phyloP scores from a whole-genome alignment of 129 eudicot species.

The Flaveria bidentis region DNA sequence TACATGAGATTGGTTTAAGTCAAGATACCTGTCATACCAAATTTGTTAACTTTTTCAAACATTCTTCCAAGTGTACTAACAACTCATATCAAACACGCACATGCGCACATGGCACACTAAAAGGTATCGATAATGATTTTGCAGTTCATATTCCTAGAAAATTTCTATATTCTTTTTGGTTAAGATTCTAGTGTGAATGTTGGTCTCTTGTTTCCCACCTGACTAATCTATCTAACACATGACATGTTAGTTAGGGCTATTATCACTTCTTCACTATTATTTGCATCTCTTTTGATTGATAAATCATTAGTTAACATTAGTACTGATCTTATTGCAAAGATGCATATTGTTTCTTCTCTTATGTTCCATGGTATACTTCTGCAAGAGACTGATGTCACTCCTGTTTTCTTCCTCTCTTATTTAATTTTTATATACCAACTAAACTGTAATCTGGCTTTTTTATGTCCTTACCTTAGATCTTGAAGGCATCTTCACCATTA shows the following conservation, averaged over 20 bases:
- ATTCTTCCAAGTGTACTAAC: not conserved
- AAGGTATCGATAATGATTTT: not conserved
- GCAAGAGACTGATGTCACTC: constrained; percentile 5
- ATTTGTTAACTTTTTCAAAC: not conserved
- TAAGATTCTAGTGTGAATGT: constrained; percentile 1
- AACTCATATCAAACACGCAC: not conserved
- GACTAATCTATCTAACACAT: not conserved
- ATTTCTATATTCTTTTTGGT: not conserved
- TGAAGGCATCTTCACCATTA: constrained; percentile 81
- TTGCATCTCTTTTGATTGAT: not conserved
- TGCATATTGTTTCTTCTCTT: not conserved
- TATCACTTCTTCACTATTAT: constrained; percentile 1
- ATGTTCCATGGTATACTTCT: constrained; percentile 6
- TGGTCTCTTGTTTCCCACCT: not conserved
- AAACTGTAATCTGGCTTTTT: not conserved
- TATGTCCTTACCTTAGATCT: constrained; percentile 49
- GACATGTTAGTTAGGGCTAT: not conserved
- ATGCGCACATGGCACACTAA: not conserved
- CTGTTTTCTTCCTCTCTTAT: not conserved
- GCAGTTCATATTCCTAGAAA: not conserved
- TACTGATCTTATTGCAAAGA: not conserved
- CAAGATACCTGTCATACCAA: not conserved
- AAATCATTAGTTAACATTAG: not conserved
- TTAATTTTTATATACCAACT: not conserved
- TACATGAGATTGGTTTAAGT: not conserved